phyloP scores from a whole-genome alignment of 2,329 filamentous ascomycete species.

The Daldinia sp. region DNA sequence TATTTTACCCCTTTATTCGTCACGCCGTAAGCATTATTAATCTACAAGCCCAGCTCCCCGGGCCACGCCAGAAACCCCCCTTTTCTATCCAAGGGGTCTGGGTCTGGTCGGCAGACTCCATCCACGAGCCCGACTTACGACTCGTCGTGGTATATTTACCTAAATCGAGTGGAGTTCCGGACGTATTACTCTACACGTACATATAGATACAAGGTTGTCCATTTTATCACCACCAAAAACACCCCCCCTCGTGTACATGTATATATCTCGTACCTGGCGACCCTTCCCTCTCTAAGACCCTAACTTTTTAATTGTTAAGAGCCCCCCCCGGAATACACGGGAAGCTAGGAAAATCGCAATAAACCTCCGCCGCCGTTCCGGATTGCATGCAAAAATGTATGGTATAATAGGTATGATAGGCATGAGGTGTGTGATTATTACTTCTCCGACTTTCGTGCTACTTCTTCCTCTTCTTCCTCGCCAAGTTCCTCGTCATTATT shows the following conservation, averaged over 20 bases:
- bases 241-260: not conserved
- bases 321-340: not conserved
- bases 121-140: constrained; percentile 17
- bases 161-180: constrained; percentile 39
- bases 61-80: not conserved
- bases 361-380: not conserved
- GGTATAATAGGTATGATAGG: no score
- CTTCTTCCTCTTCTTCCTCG: constrained; percentile 43
- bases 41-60: constrained; percentile 8
- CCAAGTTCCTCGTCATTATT: constrained; percentile 49
- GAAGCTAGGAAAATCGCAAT: not conserved
- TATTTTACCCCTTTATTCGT: not conserved
- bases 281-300: constrained; percentile 7
- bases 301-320: not conserved
- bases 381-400: constrained; percentile 25
- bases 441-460: constrained; percentile 35
- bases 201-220: constrained; percentile 18
- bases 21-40: not conserved
- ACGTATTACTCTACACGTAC: constrained; percentile 35
- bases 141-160: constrained; percentile 17
- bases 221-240: constrained; percentile 18
- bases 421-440: constrained; percentile 24
- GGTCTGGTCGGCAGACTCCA: constrained; percentile 19
- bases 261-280: not conserved
- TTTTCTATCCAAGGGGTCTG: constrained; percentile 18